Conservation (phyloP, 169 alveolate species). For the Plasmodium billcollinsi region DNA sequence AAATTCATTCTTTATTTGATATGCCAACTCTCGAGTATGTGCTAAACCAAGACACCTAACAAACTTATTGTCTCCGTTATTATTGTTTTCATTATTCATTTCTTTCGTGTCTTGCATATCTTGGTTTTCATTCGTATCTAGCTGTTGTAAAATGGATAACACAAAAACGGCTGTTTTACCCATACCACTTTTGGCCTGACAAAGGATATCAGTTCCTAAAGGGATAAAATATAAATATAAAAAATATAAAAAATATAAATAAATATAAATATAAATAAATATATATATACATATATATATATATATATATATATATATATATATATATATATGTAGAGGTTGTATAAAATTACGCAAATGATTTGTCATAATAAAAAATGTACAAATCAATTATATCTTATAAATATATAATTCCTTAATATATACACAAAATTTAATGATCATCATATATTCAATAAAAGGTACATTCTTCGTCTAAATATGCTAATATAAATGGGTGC, state of each 20-base stretch:
- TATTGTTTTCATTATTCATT: conserved; percentile 71
- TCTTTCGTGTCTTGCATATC: conserved; percentile 80
- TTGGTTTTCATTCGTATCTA: conserved; percentile 92
- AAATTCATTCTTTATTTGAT: conserved; percentile 99
- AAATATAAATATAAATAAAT: background rate
- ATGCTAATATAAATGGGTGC: too few relatives aligned
- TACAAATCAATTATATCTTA: too few relatives aligned
- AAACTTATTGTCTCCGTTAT: conserved; percentile 78
- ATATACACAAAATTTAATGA: too few relatives aligned
- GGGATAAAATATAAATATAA: conserved; percentile 1
- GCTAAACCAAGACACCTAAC: conserved; percentile 95
- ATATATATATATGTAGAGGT: background rate
- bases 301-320: background rate
- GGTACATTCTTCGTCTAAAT: too few relatives aligned
- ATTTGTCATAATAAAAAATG: too few relatives aligned
- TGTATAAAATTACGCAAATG: too few relatives aligned
- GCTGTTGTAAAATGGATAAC: conserved; percentile 96
- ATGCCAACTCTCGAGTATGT: conserved; percentile 99
- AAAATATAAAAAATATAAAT: too few relatives aligned
- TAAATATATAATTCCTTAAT: too few relatives aligned
- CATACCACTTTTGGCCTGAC: conserved; percentile 99
- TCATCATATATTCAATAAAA: too few relatives aligned
- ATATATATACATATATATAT: background rate
- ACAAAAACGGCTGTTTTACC: conserved; percentile 99
- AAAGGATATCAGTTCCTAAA: conserved; percentile 97